phyloP scores from a whole-genome alignment of 169 alveolate genomes.

The Pseudocohnilembus persalinus region DNA sequence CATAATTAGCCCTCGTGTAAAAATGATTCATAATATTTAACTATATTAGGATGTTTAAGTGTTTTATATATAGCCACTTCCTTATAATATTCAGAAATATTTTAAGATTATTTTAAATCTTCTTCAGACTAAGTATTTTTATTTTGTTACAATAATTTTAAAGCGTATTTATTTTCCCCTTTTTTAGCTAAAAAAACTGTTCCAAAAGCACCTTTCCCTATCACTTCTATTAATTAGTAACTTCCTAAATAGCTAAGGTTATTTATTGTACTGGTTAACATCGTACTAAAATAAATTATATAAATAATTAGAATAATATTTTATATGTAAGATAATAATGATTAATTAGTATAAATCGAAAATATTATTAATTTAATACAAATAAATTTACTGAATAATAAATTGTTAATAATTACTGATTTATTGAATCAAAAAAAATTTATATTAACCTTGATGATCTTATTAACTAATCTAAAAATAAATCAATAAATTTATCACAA shows the following conservation, averaged over 20 bases:
- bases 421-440: too few species aligned
- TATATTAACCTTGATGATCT: too few species aligned
- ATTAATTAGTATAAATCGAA: too few species aligned
- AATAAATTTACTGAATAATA: too few species aligned
- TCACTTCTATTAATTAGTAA: slow-evolving; percentile 57
- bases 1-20: slow-evolving; percentile 60
- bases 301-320: slow-evolving; percentile 14
- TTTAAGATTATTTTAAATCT: slow-evolving; percentile 27
- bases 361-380: too few species aligned
- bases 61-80: slow-evolving; percentile 70
- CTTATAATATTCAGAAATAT: slow-evolving; percentile 49
- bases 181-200: slow-evolving; percentile 68
- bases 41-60: slow-evolving; percentile 79
- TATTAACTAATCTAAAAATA: too few species aligned
- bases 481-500: too few species aligned
- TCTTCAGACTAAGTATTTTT: slow-evolving; percentile 25
- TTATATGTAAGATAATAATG: too few species aligned
- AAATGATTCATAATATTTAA: slow-evolving; percentile 69
- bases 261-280: slow-evolving; percentile 22
- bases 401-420: too few species aligned
- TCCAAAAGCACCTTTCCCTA: slow-evolving; percentile 87
- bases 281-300: not conserved
- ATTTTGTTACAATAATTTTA: slow-evolving; percentile 55
- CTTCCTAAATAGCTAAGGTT: slow-evolving; percentile 42
- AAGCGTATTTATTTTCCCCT: slow-evolving; percentile 73